Evolutionary conservation across 2,329 filamentous ascomycete genomes (phyloP).

Genomic region (Aspergillus flavus): DNA sequence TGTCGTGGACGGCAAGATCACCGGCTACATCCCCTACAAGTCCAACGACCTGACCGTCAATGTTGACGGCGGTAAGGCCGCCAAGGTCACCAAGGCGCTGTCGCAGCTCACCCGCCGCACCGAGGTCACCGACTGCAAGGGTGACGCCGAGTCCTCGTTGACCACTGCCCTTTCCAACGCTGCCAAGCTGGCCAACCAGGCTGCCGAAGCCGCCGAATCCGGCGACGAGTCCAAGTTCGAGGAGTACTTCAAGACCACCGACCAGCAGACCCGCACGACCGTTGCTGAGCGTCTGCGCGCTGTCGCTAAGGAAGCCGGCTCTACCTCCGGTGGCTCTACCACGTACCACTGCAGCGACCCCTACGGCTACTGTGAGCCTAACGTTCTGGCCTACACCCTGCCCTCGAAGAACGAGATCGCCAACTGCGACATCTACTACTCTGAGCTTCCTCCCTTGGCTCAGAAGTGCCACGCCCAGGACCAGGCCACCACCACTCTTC

Average conservation of each 20-base stretch:
- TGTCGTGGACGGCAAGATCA: conserved; percentile 55
- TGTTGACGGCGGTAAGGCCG: conserved; percentile 60
- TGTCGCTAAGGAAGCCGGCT: conserved; percentile 59
- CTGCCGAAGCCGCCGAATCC: conserved; percentile 55
- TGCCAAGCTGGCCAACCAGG: conserved; percentile 26
- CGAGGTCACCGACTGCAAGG: conserved; percentile 58
- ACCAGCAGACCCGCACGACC: conserved; percentile 45
- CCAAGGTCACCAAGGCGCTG: conserved; percentile 53
- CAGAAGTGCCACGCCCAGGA: conserved; percentile 64
- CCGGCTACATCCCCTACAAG: conserved; percentile 58
- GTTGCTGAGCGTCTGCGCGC: conserved; percentile 56
- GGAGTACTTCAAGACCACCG: conserved; percentile 66
- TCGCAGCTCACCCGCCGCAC: conserved; percentile 47
- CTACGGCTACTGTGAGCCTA: conserved; percentile 53
- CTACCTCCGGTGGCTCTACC: conserved; percentile 52
- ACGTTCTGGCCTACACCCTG: conserved; percentile 65
- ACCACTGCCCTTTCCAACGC: conserved; percentile 56
- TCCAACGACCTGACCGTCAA: conserved; percentile 62
- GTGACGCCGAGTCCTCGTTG: conserved; percentile 49
- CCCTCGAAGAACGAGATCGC: conserved; percentile 58
- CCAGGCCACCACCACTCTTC: conserved; percentile 66
- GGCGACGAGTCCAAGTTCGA: conserved; percentile 37
- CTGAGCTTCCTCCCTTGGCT: conserved; percentile 52
- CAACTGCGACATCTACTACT: conserved; percentile 63
- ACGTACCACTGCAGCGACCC: conserved; percentile 63